phyloP scores from a whole-genome alignment of 306 rosid species.

The Cucurbita argyrosperma region DNA sequence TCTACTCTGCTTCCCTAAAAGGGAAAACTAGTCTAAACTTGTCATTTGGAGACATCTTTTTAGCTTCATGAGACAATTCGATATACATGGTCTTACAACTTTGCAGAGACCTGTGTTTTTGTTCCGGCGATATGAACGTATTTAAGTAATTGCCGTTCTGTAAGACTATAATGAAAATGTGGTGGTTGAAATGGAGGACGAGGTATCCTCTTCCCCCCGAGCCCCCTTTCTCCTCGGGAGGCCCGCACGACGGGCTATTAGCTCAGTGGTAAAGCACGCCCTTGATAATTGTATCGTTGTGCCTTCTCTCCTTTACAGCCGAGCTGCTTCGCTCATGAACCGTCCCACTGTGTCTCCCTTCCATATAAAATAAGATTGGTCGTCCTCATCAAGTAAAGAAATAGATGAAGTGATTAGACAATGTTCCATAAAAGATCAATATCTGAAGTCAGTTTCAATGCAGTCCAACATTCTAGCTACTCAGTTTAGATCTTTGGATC shows the following conservation, averaged over 20 bases:
- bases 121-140: too few species aligned
- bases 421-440: neutral
- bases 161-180: too few species aligned
- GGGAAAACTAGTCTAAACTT: neutral
- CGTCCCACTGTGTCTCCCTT: neutral
- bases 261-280: too few species aligned
- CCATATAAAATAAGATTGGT: neutral
- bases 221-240: too few species aligned
- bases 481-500: neutral
- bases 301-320: too few species aligned
- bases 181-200: too few species aligned
- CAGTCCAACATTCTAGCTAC: neutral
- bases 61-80: neutral
- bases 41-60: neutral
- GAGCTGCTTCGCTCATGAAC: too few species aligned
- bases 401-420: neutral
- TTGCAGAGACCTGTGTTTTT: too few species aligned
- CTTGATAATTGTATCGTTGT: too few species aligned
- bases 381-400: neutral
- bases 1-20: neutral
- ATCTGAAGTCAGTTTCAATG: neutral
- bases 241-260: too few species aligned
- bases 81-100: neutral
- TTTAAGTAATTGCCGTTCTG: too few species aligned
- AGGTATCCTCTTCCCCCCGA: too few species aligned